phyloP scores from a whole-genome alignment of 2,329 filamentous ascomycete species.

The Fusarium transvaalense region DNA sequence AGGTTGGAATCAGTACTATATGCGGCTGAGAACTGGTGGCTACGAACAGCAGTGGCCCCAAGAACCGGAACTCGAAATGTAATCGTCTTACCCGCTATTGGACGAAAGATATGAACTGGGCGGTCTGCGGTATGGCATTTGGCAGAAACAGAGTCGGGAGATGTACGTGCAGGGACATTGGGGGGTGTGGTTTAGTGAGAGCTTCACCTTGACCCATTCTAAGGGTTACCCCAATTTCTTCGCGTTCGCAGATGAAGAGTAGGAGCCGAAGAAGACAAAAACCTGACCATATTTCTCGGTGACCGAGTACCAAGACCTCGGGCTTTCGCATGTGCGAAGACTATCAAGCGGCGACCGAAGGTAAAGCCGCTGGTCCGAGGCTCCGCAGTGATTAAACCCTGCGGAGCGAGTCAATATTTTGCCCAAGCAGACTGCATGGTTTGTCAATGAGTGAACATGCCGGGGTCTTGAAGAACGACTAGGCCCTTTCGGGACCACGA shows the following conservation, averaged over 20 bases:
- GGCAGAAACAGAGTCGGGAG: slow-evolving; percentile 39
- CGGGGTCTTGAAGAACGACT: slow-evolving; percentile 28
- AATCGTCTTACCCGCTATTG: slow-evolving; percentile 41
- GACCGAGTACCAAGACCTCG: slow-evolving; percentile 45
- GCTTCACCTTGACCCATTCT: slow-evolving; percentile 30
- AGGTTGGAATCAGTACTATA: slow-evolving; percentile 5
- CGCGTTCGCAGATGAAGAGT: slow-evolving; percentile 24
- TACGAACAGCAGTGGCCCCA: not conserved
- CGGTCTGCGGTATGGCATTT: slow-evolving; percentile 41
- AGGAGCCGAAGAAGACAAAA: slow-evolving; percentile 17
- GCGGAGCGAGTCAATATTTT: slow-evolving; percentile 32
- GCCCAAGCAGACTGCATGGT: slow-evolving; percentile 35
- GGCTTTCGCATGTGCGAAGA: slow-evolving; percentile 45
- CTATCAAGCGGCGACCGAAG: slow-evolving; percentile 45
- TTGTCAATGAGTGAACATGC: slow-evolving; percentile 41
- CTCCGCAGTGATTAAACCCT: slow-evolving; percentile 17
- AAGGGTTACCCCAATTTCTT: slow-evolving; percentile 41
- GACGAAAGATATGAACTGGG: slow-evolving; percentile 29
- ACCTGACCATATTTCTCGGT: slow-evolving; percentile 35
- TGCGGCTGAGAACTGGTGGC: slow-evolving; percentile 32
- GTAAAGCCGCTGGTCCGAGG: slow-evolving; percentile 49
- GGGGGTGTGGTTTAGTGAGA: slow-evolving; percentile 34
- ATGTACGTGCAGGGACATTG: slow-evolving; percentile 22
- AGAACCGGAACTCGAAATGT: slow-evolving; percentile 32
- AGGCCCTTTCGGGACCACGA: slow-evolving; percentile 39